These are phyloP conservation scores for Pseudogymnoascus sp. DNA, from an alignment of 2,329 filamentous ascomycete species.

Conservation along the genomic window DNA sequence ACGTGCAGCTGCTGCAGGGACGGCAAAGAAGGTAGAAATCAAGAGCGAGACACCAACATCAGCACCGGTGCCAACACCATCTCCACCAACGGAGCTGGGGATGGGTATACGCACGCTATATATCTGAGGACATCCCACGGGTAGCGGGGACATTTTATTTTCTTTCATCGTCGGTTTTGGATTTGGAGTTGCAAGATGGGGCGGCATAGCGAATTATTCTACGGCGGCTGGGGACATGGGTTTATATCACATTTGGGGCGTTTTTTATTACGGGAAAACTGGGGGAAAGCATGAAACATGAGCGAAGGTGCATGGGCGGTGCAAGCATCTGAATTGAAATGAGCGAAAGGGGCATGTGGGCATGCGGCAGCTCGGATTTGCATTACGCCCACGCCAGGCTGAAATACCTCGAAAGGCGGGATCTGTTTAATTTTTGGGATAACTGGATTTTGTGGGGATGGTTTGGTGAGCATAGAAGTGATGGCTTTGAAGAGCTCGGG, in stretches of 20 bases:
- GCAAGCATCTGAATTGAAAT: background rate
- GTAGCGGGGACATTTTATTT: background rate
- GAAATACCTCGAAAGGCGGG: background rate
- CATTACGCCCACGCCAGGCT: background rate
- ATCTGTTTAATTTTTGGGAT: background rate
- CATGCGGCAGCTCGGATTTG: background rate
- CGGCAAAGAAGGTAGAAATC: background rate
- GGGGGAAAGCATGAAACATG: background rate
- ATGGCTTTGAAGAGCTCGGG: slow-evolving; percentile 10
- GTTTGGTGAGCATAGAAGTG: background rate
- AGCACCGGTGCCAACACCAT: background rate
- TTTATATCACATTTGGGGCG: background rate
- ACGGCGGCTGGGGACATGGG: background rate
- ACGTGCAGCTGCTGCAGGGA: background rate
- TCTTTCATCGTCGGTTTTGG: slow-evolving; percentile 1
- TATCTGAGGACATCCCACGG: slow-evolving; percentile 6
- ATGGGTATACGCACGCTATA: slow-evolving; percentile 10
- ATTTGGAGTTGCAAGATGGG: background rate
- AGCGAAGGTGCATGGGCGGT: background rate
- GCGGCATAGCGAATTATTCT: background rate
- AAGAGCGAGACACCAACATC: background rate
- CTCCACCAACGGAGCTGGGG: background rate
- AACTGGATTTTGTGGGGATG: background rate
- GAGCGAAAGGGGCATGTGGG: background rate
- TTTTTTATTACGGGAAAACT: background rate